phyloP scores from a whole-genome alignment of 1,284 basidiomycete genomes.

The Trichosporon ovoides region DNA sequence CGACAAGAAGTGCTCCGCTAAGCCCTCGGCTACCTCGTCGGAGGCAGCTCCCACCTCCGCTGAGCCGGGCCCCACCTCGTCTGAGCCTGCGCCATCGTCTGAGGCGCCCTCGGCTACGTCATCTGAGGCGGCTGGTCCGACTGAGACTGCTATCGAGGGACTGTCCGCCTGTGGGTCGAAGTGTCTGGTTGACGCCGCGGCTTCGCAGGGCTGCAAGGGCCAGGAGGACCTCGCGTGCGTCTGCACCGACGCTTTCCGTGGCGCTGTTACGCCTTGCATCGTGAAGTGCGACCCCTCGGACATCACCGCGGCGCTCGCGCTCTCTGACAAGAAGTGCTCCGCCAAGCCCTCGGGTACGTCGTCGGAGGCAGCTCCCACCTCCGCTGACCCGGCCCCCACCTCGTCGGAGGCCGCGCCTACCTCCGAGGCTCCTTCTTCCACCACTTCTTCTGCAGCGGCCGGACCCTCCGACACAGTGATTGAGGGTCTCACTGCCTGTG shows the following conservation, averaged over 20 bases:
- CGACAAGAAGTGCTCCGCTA: conserved; percentile 1
- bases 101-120: background rate
- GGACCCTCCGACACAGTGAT: background rate
- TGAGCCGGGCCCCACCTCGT: background rate
- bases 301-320: conserved; percentile 3
- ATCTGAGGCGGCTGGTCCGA: background rate
- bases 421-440: too few species aligned
- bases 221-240: conserved; percentile 5
- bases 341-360: background rate
- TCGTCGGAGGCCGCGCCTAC: too few species aligned
- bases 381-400: background rate
- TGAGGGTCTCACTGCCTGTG: background rate
- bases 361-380: background rate
- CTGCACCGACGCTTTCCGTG: background rate
- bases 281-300: background rate
- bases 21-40: too few species aligned
- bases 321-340: conserved; percentile 1
- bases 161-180: background rate
- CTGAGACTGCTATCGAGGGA: background rate
- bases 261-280: background rate
- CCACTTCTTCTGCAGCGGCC: background rate
- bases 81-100: background rate
- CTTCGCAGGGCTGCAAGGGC: background rate
- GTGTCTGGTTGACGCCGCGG: background rate
- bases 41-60: too few species aligned